Evolutionary conservation across 2,329 filamentous ascomycete genomes (phyloP).

Genomic region (Zymoseptoria ardabiliae): DNA sequence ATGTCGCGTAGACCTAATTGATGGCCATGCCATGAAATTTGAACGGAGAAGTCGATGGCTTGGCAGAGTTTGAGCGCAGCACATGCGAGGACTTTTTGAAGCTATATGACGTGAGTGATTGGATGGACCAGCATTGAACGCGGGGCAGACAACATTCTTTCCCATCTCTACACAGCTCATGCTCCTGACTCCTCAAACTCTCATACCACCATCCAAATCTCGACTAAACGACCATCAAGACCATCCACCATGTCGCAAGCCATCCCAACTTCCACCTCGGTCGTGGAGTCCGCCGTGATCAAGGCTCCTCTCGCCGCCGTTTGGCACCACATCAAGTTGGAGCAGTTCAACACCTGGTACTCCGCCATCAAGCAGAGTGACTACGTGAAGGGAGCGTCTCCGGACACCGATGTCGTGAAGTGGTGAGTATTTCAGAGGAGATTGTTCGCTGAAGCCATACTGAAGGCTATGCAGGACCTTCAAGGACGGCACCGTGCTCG

Average conservation of each 20-base stretch:
- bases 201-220: background rate
- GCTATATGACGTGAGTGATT: background rate
- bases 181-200: no score
- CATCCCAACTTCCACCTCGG: constrained; percentile 60
- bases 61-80: background rate
- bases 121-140: background rate
- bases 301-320: constrained; percentile 57
- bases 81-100: background rate
- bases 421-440: constrained; percentile 30
- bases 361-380: constrained; percentile 54
- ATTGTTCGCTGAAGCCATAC: constrained; percentile 48
- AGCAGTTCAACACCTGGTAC: constrained; percentile 63
- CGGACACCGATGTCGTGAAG: constrained; percentile 53
- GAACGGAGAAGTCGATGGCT: background rate
- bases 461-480: constrained; percentile 64
- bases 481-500: constrained; percentile 59
- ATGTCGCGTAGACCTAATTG: background rate
- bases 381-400: constrained; percentile 49
- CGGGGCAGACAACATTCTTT: background rate
- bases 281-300: constrained; percentile 62
- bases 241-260: constrained; percentile 14
- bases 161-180: background rate
- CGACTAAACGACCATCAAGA: constrained; percentile 2
- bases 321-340: constrained; percentile 70
- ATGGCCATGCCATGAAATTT: background rate